These are phyloP conservation scores for Bretschneidera sinensis DNA, from an alignment of 345 rosid species.

Conservation along the genomic window DNA sequence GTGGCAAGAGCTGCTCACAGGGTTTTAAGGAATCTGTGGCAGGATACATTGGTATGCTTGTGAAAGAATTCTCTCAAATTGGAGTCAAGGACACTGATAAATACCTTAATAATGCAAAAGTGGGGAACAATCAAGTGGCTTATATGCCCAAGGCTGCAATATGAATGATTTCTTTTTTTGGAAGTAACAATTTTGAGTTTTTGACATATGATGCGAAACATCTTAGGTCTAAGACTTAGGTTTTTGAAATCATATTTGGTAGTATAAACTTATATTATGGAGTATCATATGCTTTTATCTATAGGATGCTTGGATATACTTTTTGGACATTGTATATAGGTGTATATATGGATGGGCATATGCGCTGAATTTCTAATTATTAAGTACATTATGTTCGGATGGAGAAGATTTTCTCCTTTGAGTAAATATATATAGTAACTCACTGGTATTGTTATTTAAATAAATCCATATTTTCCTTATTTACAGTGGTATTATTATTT, in stretches of 20 bases:
- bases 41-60: conserved; percentile 30
- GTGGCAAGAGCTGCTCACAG: conserved; percentile 35
- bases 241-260: not conserved
- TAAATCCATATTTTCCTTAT: no score
- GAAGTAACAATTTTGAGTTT: conserved; percentile 19
- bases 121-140: not conserved
- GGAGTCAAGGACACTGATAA: conserved; percentile 44
- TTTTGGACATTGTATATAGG: no score
- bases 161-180: not conserved
- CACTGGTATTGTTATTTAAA: no score
- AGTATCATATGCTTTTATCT: conserved; percentile 4
- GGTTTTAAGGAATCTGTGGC: conserved; percentile 40
- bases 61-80: conserved; percentile 41
- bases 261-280: conserved; percentile 1
- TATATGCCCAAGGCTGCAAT: conserved; percentile 7
- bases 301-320: conserved; percentile 5
- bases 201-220: not conserved
- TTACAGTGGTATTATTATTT: no score
- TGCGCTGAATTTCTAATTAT: no score
- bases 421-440: no score
- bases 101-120: conserved; percentile 12
- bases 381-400: no score
- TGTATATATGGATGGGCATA: no score
- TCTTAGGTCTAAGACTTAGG: not conserved
- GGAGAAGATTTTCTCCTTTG: no score